phyloP scores from a whole-genome alignment of 768 basidiomycete genomes.

The Tricholoma terreum region DNA sequence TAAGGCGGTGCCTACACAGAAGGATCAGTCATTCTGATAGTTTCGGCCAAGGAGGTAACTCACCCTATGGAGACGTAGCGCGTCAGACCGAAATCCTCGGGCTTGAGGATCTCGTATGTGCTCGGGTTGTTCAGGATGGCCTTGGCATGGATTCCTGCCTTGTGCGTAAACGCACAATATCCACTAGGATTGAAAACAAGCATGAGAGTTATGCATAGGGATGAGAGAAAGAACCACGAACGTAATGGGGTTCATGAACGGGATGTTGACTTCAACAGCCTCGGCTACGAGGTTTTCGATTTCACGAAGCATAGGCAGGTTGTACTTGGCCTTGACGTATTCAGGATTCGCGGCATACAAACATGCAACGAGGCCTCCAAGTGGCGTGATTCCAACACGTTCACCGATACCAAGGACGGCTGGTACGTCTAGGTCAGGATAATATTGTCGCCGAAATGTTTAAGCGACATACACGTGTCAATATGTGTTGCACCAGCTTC shows the following conservation, averaged over 20 bases:
- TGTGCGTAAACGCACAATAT: constrained; percentile 99
- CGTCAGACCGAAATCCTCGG: constrained; percentile 96
- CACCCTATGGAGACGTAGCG: constrained; percentile 97
- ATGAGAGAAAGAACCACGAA: constrained; percentile 31
- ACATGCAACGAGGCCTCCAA: constrained; percentile 95
- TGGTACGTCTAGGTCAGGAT: constrained; percentile 24
- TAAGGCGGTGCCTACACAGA: constrained; percentile 75
- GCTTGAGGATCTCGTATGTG: constrained; percentile 99
- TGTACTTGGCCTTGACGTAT: constrained; percentile 99
- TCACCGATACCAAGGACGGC: constrained; percentile 98
- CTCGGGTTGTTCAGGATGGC: constrained; percentile 99
- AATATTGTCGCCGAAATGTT: background rate
- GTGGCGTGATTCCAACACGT: constrained; percentile 97
- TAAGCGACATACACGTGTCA: constrained; percentile 76
- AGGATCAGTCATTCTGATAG: background rate
- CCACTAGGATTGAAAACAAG: constrained; percentile 65
- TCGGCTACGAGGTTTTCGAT: constrained; percentile 99
- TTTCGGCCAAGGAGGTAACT: constrained; percentile 15
- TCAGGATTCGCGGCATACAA: constrained; percentile 97
- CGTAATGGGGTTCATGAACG: constrained; percentile 96
- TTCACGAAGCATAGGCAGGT: constrained; percentile 94
- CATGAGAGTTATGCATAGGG: constrained; percentile 4
- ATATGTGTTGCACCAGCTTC: constrained; percentile 99
- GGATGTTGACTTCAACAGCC: constrained; percentile 96
- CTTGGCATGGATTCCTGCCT: constrained; percentile 99